Conservation (phyloP, 2,329 filamentous ascomycete species). For the Aspergillus sp. region DNA sequence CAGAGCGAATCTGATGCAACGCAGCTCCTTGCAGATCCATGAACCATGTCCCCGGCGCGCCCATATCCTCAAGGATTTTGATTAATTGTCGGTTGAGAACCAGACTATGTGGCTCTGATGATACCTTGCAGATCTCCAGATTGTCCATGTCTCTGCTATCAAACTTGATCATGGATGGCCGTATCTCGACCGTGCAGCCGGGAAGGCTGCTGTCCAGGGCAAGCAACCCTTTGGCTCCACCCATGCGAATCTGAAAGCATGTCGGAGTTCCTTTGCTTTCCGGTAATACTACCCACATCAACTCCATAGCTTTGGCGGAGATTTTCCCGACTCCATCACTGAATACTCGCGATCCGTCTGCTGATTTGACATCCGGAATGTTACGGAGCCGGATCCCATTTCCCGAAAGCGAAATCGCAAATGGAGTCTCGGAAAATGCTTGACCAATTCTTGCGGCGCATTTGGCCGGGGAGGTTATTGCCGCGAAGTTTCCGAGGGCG, state of each 20-base stretch:
- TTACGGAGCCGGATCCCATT: slow-evolving; percentile 14
- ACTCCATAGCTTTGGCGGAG: slow-evolving; percentile 57
- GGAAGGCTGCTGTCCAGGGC: slow-evolving; percentile 62
- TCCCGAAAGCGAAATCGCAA: slow-evolving; percentile 52
- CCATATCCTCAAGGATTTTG: slow-evolving; percentile 82
- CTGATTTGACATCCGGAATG: slow-evolving; percentile 30
- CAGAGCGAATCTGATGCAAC: slow-evolving; percentile 58
- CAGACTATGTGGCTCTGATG: slow-evolving; percentile 65
- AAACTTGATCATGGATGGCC: slow-evolving; percentile 81
- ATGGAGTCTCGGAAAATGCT: slow-evolving; percentile 73
- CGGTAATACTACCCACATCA: slow-evolving; percentile 58
- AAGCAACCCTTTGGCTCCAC: slow-evolving; percentile 76
- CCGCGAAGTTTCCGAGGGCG: slow-evolving; percentile 50
- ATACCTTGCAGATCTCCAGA: slow-evolving; percentile 50
- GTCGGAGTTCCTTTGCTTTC: slow-evolving; percentile 54
- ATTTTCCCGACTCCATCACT: slow-evolving; percentile 79
- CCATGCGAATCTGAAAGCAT: slow-evolving; percentile 72
- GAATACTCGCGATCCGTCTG: slow-evolving; percentile 57
- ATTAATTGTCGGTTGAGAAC: slow-evolving; percentile 78
- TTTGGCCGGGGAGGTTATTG: slow-evolving; percentile 54
- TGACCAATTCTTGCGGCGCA: slow-evolving; percentile 61
- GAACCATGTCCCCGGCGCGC: slow-evolving; percentile 60
- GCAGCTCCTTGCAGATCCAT: slow-evolving; percentile 63
- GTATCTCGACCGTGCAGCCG: slow-evolving; percentile 61
- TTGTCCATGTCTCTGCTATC: slow-evolving; percentile 52